Conservation (phyloP, 768 basidiomycete genomes). For the Agaricus subrufescens region DNA sequence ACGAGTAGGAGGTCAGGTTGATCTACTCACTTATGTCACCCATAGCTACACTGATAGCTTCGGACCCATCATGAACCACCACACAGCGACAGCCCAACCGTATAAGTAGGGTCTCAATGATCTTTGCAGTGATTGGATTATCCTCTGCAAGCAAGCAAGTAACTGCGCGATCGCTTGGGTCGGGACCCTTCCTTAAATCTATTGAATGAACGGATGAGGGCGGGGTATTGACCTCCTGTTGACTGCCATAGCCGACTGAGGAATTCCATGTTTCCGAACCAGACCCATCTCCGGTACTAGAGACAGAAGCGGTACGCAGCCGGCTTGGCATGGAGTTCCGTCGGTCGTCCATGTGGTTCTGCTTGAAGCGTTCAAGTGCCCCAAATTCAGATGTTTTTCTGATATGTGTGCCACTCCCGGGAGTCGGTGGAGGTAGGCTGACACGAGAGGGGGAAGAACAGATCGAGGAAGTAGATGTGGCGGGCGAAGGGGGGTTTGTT, state of each 20-base stretch:
- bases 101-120: slow-evolving; percentile 90
- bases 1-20: slow-evolving; percentile 6
- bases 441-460: slow-evolving; percentile 85
- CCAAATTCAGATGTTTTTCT: slow-evolving; percentile 91
- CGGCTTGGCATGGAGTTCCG: slow-evolving; percentile 86
- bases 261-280: slow-evolving; percentile 71
- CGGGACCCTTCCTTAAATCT: slow-evolving; percentile 71
- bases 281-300: slow-evolving; percentile 75
- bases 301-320: slow-evolving; percentile 80
- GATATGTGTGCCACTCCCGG: slow-evolving; percentile 56
- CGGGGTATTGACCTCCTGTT: slow-evolving; percentile 62
- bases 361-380: slow-evolving; percentile 85
- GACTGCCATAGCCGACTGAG: slow-evolving; percentile 48
- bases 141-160: slow-evolving; percentile 95
- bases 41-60: slow-evolving; percentile 96
- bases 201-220: slow-evolving; percentile 85
- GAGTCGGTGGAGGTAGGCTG: slow-evolving; percentile 66
- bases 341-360: slow-evolving; percentile 75
- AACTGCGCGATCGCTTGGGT: slow-evolving; percentile 82
- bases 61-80: slow-evolving; percentile 93
- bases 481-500: slow-evolving; percentile 87
- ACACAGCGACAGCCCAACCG: slow-evolving; percentile 94
- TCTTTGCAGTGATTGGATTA: slow-evolving; percentile 97
- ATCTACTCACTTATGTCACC: slow-evolving; percentile 86
- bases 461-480: slow-evolving; percentile 87